Percentiles rank a stretch among this genome's conserved stretches.
Conservation (phyloP, 768 basidiomycete genomes). For the Lanmaoa rubissima region DNA sequence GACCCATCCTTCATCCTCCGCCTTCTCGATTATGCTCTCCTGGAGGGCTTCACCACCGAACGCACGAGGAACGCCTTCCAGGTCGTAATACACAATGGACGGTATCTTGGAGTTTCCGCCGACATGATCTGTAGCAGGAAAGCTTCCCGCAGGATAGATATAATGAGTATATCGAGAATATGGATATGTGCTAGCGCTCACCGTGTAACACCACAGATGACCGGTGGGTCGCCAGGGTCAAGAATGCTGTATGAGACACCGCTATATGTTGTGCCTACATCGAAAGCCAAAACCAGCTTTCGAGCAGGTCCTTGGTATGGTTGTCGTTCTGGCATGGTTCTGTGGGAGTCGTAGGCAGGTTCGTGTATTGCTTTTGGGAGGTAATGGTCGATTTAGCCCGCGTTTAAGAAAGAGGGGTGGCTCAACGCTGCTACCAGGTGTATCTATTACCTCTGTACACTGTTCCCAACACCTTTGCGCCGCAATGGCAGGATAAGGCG, state of each 20-base stretch:
- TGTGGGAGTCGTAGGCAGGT: background rate
- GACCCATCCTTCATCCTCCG: constrained; percentile 36
- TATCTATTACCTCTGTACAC: background rate
- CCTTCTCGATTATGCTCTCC: constrained; percentile 37
- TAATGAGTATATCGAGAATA: background rate
- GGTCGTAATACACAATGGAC: constrained; percentile 47
- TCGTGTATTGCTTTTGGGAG: background rate
- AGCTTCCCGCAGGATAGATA: constrained; percentile 33
- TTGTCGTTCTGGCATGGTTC: constrained; percentile 30
- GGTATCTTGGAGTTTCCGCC: constrained; percentile 52
- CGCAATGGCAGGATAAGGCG: constrained; percentile 12
- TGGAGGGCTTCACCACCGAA: constrained; percentile 46
- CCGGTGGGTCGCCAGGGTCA: constrained; percentile 29
- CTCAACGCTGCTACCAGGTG: background rate
- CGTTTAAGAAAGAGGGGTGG: background rate
- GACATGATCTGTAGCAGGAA: constrained; percentile 45
- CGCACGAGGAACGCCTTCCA: constrained; percentile 37
- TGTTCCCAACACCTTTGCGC: background rate
- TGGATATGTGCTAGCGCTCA: constrained; percentile 2
- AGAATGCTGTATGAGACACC: constrained; percentile 45
- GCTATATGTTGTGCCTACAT: constrained; percentile 52
- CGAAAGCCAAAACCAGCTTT: constrained; percentile 49
- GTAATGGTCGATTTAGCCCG: background rate
- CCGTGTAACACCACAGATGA: constrained; percentile 24
- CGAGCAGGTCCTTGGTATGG: constrained; percentile 41